Conservation (phyloP, 2,329 filamentous ascomycete genomes). For the Ophiostoma himal-ulmi region DNA sequence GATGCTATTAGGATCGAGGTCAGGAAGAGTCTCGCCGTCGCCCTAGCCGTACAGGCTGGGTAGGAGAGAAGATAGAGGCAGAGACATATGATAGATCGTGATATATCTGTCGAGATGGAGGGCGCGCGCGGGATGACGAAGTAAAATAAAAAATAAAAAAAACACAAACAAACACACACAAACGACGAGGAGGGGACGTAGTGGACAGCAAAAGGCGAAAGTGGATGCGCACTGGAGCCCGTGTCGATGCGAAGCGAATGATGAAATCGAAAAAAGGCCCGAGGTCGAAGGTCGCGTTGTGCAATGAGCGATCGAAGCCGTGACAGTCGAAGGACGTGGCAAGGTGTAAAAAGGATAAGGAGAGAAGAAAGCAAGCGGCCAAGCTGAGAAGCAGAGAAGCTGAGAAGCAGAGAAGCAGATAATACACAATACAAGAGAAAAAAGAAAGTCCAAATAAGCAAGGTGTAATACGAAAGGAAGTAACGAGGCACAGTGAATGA, state of each 20-base stretch:
- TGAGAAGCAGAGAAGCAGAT: not conserved
- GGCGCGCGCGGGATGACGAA: not conserved
- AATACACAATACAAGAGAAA: not conserved
- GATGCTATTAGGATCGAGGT: slow-evolving; percentile 24
- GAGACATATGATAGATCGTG: slow-evolving; percentile 22
- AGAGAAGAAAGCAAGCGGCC: not conserved
- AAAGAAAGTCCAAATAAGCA: not conserved
- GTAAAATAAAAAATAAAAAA: not conserved
- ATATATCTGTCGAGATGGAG: not conserved
- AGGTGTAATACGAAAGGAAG: not conserved
- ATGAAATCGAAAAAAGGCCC: not conserved
- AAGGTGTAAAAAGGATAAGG: not conserved
- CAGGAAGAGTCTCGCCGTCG: slow-evolving; percentile 13
- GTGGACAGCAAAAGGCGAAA: slow-evolving; percentile 6
- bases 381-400: not conserved
- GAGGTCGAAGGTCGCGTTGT: not conserved
- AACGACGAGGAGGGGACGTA: not conserved
- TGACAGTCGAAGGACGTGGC: not conserved
- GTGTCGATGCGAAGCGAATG: not conserved
- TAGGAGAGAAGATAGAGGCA: slow-evolving; percentile 19
- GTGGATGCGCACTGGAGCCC: not conserved
- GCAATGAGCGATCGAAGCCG: not conserved
- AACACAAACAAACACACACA: not conserved
- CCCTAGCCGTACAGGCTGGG: slow-evolving; percentile 28
- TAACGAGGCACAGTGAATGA: slow-evolving; percentile 14